phyloP scores from a whole-genome alignment of 768 basidiomycete genomes.

The Suillus clintonianus region DNA sequence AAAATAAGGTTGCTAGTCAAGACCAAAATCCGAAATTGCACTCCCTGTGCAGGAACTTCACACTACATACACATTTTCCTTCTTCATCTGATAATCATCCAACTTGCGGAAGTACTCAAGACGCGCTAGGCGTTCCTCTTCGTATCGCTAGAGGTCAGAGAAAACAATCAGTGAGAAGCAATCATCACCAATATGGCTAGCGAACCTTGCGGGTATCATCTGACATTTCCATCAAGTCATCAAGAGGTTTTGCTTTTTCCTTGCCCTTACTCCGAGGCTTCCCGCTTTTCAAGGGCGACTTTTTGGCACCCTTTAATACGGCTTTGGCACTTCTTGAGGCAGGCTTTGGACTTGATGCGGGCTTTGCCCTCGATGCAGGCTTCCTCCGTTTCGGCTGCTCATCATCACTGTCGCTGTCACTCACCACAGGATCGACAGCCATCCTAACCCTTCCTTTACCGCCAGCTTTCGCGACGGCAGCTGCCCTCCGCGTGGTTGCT shows the following conservation, averaged over 20 bases:
- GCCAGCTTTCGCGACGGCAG: conserved; percentile 15
- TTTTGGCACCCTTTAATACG: neutral
- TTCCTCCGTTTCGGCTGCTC: conserved; percentile 18
- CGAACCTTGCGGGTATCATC: conserved; percentile 33
- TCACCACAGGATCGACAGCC: conserved; percentile 7
- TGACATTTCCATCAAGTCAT: conserved; percentile 28
- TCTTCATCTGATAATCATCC: conserved; percentile 53
- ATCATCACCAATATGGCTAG: neutral
- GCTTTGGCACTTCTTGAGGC: conserved; percentile 16
- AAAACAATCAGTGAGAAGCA: neutral
- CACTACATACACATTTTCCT: conserved; percentile 60
- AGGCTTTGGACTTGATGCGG: conserved; percentile 13
- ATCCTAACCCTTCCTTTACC: conserved; percentile 9
- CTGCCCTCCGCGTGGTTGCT: conserved; percentile 29
- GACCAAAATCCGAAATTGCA: neutral
- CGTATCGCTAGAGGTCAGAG: conserved; percentile 35
- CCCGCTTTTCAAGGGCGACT: neutral
- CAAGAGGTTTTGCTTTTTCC: conserved; percentile 22
- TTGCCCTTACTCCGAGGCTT: conserved; percentile 16
- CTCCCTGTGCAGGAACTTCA: conserved; percentile 28
- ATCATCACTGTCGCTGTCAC: conserved; percentile 19
- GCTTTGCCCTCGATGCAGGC: conserved; percentile 12
- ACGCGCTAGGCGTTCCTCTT: conserved; percentile 49
- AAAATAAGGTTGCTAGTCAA: neutral
- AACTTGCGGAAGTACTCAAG: conserved; percentile 55